phyloP scores from a whole-genome alignment of 495 filamentous ascomycete genomes.

The Aspergillus indologenus region DNA sequence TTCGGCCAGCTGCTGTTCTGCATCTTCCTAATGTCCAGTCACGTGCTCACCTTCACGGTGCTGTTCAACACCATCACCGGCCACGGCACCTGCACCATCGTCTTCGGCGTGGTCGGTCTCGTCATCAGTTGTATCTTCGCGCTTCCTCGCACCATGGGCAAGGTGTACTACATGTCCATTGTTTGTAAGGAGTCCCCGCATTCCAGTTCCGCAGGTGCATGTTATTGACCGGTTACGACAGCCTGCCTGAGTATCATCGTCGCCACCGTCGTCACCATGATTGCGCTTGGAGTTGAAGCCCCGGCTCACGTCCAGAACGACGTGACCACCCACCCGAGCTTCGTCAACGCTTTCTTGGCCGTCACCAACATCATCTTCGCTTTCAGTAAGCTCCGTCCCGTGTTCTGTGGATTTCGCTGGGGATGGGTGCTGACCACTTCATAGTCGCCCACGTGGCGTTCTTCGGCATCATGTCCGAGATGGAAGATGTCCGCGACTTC shows the following conservation, averaged over 20 bases:
- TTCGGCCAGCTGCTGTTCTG: constrained; percentile 63
- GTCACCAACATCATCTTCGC: constrained; percentile 40
- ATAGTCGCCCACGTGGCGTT: constrained; percentile 60
- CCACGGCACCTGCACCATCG: constrained; percentile 63
- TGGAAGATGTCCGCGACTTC: constrained; percentile 64
- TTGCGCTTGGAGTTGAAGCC: constrained; percentile 52
- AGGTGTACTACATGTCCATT: constrained; percentile 58
- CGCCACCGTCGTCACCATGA: constrained; percentile 70
- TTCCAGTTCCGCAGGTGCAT: neutral
- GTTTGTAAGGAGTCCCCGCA: constrained; percentile 30
- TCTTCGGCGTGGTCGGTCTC: constrained; percentile 62
- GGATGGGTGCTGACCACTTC: neutral
- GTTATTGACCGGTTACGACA: neutral
- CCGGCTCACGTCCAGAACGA: constrained; percentile 18
- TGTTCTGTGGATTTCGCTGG: neutral
- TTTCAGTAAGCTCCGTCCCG: constrained; percentile 22
- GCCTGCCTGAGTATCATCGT: constrained; percentile 61
- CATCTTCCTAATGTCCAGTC: constrained; percentile 70
- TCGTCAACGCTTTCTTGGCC: constrained; percentile 29
- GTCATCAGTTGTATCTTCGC: constrained; percentile 59
- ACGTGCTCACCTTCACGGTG: constrained; percentile 65
- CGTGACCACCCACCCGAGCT: constrained; percentile 21
- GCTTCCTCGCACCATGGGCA: constrained; percentile 64
- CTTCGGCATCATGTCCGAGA: constrained; percentile 72
- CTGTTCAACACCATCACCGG: constrained; percentile 64